These are phyloP conservation scores for Mucor lusitanicus DNA, from an alignment of 371 early-diverging fungal genomes.

Conservation along the genomic window DNA sequence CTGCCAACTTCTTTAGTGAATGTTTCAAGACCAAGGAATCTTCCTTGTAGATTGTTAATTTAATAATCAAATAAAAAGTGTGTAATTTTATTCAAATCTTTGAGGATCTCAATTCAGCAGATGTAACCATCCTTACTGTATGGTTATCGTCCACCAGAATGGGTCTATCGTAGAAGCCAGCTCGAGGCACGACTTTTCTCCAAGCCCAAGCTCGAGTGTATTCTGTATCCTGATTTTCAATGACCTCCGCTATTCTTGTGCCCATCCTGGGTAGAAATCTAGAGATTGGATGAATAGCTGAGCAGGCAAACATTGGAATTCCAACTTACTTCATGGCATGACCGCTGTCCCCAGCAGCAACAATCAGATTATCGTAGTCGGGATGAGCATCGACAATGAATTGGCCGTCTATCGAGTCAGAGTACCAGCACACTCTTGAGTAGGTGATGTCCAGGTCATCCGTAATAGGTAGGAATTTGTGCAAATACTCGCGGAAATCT, in stretches of 20 bases:
- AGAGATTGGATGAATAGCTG: background rate
- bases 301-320: background rate
- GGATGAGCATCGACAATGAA: conserved; percentile 44
- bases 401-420: conserved; percentile 46
- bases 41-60: background rate
- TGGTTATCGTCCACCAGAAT: conserved; percentile 3
- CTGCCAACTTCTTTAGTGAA: conserved; percentile 51
- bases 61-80: background rate
- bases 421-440: conserved; percentile 44
- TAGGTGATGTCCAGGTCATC: conserved; percentile 28
- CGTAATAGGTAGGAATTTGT: conserved; percentile 32
- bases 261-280: conserved; percentile 36
- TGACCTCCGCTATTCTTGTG: conserved; percentile 25
- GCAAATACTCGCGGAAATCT: conserved; percentile 31
- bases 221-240: conserved; percentile 29
- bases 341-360: conserved; percentile 49
- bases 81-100: conserved; percentile 10
- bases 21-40: conserved; percentile 14
- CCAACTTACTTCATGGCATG: conserved; percentile 47
- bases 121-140: conserved; percentile 9
- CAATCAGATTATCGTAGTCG: conserved; percentile 36
- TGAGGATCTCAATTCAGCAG: conserved; percentile 7
- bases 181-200: conserved; percentile 14
- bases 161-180: conserved; percentile 10
- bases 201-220: conserved; percentile 32